A percentile compares a stretch with the other conserved stretches of the same genome.
Conservation (phyloP, 1,284 basidiomycete species). For the Rhizoctonia solani region DNA sequence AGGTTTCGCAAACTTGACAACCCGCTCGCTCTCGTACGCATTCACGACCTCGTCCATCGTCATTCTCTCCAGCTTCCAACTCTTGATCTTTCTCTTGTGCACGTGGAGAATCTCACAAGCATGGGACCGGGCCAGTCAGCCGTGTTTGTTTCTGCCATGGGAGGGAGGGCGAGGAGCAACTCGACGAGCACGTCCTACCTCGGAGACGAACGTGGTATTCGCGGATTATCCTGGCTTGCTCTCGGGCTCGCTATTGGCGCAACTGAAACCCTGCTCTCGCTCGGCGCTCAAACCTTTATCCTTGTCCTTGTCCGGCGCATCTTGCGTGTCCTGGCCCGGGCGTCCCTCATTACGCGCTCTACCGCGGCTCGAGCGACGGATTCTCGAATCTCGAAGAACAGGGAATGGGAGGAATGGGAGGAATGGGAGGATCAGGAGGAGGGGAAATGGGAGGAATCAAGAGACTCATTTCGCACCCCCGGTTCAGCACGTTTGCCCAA, state of each 20-base stretch:
- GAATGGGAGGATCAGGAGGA: constrained; percentile 13
- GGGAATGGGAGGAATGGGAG: neutral
- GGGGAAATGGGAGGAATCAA: too few species aligned
- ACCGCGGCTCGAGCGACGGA: constrained; percentile 60
- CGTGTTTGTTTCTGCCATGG: constrained; percentile 41
- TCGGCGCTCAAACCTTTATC: constrained; percentile 58
- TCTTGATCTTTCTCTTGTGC: constrained; percentile 58
- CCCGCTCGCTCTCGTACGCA: constrained; percentile 57
- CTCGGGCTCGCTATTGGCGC: constrained; percentile 62
- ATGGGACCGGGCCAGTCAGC: constrained; percentile 47
- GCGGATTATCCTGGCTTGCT: constrained; percentile 63
- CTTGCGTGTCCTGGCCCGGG: constrained; percentile 58
- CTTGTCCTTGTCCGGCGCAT: constrained; percentile 59
- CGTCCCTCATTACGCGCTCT: constrained; percentile 60
- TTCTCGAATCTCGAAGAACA: constrained; percentile 20
- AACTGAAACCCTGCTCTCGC: constrained; percentile 67
- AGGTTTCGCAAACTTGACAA: constrained; percentile 49
- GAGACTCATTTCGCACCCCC: constrained; percentile 38
- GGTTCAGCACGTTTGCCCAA: constrained; percentile 36
- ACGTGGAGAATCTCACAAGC: constrained; percentile 58
- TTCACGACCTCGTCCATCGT: constrained; percentile 63
- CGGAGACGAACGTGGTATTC: constrained; percentile 27
- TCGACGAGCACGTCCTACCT: constrained; percentile 14
- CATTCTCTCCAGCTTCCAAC: constrained; percentile 60
- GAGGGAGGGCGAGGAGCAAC: constrained; percentile 2